Evolutionary conservation across 306 rosid genomes (phyloP).

Genomic region (Neltuma alba): DNA sequence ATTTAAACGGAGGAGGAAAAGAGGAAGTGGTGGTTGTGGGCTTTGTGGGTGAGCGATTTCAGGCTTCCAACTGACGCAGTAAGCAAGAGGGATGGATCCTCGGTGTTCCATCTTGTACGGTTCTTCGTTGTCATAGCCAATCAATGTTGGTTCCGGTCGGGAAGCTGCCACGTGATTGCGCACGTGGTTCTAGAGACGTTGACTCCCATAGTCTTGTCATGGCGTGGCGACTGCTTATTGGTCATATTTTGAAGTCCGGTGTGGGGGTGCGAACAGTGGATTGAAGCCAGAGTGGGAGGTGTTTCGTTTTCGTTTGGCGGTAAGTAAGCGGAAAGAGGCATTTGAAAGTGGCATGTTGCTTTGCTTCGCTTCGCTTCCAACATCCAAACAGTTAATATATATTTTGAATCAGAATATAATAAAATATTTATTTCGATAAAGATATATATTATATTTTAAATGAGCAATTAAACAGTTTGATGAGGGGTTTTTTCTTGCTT

Average conservation of each 20-base stretch:
- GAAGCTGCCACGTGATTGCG: not conserved
- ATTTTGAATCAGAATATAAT: not conserved
- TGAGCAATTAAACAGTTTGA: not conserved
- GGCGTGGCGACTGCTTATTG: not conserved
- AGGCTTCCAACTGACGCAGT: slow-evolving; percentile 44
- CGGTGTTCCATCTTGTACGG: not conserved
- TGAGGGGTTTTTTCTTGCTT: not conserved
- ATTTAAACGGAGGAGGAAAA: slow-evolving; percentile 21
- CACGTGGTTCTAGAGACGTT: not conserved
- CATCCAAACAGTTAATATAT: not conserved
- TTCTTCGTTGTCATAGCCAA: slow-evolving; percentile 3
- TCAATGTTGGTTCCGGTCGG: not conserved
- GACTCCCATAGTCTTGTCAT: not conserved
- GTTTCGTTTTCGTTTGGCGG: slow-evolving; percentile 21
- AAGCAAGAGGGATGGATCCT: not conserved
- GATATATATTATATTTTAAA: not conserved
- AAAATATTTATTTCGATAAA: not conserved
- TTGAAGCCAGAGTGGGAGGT: not conserved
- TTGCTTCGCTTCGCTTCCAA: not conserved
- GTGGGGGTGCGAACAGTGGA: not conserved
- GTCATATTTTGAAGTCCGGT: accelerated
- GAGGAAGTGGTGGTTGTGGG: not conserved
- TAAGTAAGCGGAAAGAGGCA: not conserved
- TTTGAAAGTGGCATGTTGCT: not conserved
- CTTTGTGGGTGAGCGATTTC: slow-evolving; percentile 29